These are phyloP conservation scores for Stereocaulon alpinum DNA, from an alignment of 495 filamentous ascomycete species.

Conservation along the genomic window DNA sequence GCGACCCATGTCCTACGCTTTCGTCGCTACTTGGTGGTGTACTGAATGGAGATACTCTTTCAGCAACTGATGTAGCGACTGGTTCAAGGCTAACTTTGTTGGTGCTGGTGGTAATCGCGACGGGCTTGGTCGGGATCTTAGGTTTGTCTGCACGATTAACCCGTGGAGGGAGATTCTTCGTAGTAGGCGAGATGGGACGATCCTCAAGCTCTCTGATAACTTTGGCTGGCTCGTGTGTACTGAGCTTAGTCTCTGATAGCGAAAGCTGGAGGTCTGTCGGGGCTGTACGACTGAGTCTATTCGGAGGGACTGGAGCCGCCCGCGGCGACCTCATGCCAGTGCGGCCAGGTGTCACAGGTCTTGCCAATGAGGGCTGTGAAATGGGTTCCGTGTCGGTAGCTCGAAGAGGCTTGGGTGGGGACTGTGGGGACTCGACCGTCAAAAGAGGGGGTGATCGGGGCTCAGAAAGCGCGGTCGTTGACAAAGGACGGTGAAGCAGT, in stretches of 20 bases:
- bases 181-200: slow-evolving; percentile 24
- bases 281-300: not conserved
- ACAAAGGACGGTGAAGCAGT: slow-evolving; percentile 31
- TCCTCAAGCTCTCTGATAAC: not conserved
- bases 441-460: slow-evolving; percentile 58
- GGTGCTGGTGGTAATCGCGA: slow-evolving; percentile 11
- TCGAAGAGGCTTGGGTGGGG: slow-evolving; percentile 45
- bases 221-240: not conserved
- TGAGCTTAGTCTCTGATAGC: not conserved
- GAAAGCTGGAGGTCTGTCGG: not conserved
- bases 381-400: slow-evolving; percentile 18
- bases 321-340: not conserved
- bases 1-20: slow-evolving; percentile 39
- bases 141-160: slow-evolving; percentile 79
- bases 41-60: slow-evolving; percentile 74
- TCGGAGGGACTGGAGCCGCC: not conserved
- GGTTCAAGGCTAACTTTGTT: slow-evolving; percentile 9
- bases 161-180: slow-evolving; percentile 48
- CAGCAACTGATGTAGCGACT: slow-evolving; percentile 25
- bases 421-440: slow-evolving; percentile 62
- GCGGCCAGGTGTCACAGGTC: slow-evolving; percentile 18
- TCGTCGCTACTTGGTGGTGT: slow-evolving; percentile 76
- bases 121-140: slow-evolving; percentile 47
- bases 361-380: slow-evolving; percentile 18
- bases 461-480: slow-evolving; percentile 46